Base-by-base conservation (phyloP, 331 rosid genomes). In the Spiraea crenata region DNA sequence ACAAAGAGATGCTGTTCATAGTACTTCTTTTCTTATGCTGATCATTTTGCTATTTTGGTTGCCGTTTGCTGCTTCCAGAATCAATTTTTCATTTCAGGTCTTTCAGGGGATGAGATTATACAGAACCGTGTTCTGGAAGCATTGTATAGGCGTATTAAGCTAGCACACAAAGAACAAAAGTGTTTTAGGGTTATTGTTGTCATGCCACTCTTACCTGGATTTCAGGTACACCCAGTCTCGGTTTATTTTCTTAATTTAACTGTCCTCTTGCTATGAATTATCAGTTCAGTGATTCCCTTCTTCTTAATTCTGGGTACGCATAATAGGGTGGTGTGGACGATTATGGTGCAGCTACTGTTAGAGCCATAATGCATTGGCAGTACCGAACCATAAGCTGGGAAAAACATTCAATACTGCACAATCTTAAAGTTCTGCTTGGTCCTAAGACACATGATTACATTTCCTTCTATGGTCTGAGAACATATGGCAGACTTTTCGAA, bases 281-380 rank as follows among this genome's bases (percentile, higher is more conserved):
- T 41, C 39, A 9, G 9, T 1, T 9, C 56, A 9, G 4, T 7
- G 13, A 50, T 44, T 10, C 52, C 3, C 19, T 47, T 9, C 50
- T 7, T 42, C 68, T 38, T 57, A 16, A 59, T 40, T 9, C 5
- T 63, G 38, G 45, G 9, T 16, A 15, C 74, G 55, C 19, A 16
- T 77, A 58, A 57, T 72, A 83, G 87, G 87, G 87, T 19, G 85
- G 87, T 9, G 73, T 80, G 63, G 85, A 83, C 54, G 87, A 83
- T 47, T 68, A 72, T 61, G 87, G 82, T 42, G 87, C 87, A 12
- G 87, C 87, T 57, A 83, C 85, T 7, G 87, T 83, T 37, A 71
- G 87, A 80, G 85, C 87, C 63, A 49, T 83, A 64, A 83, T 83
- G 85, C 87, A 74, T 57, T 83, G 87, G 87, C 87, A 83, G 68